Evolutionary conservation across 768 basidiomycete species (phyloP).

Genomic region (Phanerochaete carnosa): DNA sequence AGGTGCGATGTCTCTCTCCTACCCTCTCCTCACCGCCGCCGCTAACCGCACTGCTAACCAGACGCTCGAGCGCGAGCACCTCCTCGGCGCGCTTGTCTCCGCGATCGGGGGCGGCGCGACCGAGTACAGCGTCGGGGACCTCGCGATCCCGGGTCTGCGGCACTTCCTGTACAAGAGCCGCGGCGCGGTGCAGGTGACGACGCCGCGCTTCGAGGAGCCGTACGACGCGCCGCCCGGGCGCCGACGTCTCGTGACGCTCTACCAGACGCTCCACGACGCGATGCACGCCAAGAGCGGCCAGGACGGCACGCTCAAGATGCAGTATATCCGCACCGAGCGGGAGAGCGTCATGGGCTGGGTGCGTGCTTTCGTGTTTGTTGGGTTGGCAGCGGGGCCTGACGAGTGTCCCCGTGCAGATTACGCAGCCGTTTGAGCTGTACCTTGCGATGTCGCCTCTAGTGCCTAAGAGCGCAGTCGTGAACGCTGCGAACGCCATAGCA

Average conservation of each 20-base stretch:
- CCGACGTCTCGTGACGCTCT: constrained; percentile 75
- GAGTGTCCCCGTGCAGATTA: constrained; percentile 67
- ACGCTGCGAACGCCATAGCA: constrained; percentile 85
- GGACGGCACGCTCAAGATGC: constrained; percentile 74
- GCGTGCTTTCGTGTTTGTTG: constrained; percentile 23
- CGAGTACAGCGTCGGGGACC: constrained; percentile 65
- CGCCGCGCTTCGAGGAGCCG: constrained; percentile 82
- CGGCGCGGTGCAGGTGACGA: constrained; percentile 83
- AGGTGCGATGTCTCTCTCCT: constrained; percentile 43
- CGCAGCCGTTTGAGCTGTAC: constrained; percentile 92
- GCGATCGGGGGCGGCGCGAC: constrained; percentile 48
- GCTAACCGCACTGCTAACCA: constrained; percentile 25
- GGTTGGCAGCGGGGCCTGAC: neutral
- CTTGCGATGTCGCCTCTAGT: constrained; percentile 75
- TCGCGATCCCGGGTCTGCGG: constrained; percentile 85
- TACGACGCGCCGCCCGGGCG: constrained; percentile 63
- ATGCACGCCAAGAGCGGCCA: constrained; percentile 91
- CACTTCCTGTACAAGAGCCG: constrained; percentile 97
- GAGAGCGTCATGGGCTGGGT: constrained; percentile 97
- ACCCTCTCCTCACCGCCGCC: neutral
- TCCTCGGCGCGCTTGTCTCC: constrained; percentile 45
- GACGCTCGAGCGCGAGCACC: constrained; percentile 64
- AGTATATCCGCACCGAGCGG: constrained; percentile 80
- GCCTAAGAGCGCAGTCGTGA: constrained; percentile 85
- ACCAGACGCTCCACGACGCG: constrained; percentile 83